A percentile compares a stretch with the other conserved stretches of the same genome.
phyloP scores from a whole-genome alignment of 2,329 filamentous ascomycete species.

The Talaromyces sp. region DNA sequence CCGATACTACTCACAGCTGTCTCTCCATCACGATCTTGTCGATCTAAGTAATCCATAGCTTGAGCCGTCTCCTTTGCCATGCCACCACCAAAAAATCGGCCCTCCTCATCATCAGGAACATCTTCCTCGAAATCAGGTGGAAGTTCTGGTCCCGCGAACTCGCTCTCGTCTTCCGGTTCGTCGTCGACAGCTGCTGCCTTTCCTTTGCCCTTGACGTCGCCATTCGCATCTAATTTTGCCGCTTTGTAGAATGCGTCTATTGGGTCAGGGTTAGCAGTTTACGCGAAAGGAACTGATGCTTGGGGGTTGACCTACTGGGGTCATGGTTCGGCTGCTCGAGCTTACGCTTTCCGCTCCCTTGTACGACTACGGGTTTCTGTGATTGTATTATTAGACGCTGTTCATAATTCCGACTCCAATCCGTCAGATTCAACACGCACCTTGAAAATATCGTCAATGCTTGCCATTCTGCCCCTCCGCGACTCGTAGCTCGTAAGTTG shows the following conservation, averaged over 20 bases:
- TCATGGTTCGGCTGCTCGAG: constrained; percentile 49
- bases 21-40: constrained; percentile 53
- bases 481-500: not conserved
- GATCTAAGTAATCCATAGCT: constrained; percentile 83
- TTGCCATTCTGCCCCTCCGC: constrained; percentile 45
- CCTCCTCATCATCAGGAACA: constrained; percentile 74
- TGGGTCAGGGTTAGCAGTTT: constrained; percentile 16
- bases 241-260: constrained; percentile 56
- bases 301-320: constrained; percentile 37
- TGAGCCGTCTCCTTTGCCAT: constrained; percentile 74
- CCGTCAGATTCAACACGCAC: constrained; percentile 21
- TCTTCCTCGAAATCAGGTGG: constrained; percentile 56
- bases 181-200: constrained; percentile 46
- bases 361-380: constrained; percentile 46
- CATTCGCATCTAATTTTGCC: constrained; percentile 49
- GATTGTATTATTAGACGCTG: not conserved
- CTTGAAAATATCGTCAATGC: constrained; percentile 59
- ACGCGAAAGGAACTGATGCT: not conserved
- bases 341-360: constrained; percentile 51
- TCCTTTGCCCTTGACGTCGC: constrained; percentile 46
- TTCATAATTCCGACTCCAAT: not conserved
- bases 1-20: constrained; percentile 32
- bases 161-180: constrained; percentile 42
- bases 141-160: constrained; percentile 50
- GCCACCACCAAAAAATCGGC: constrained; percentile 91